A percentile compares a stretch with the other conserved stretches of the same genome.
Evolutionary conservation across 192 early-diverging fungal genomes (phyloP).

Genomic region (Dimargaris xerosporica): DNA sequence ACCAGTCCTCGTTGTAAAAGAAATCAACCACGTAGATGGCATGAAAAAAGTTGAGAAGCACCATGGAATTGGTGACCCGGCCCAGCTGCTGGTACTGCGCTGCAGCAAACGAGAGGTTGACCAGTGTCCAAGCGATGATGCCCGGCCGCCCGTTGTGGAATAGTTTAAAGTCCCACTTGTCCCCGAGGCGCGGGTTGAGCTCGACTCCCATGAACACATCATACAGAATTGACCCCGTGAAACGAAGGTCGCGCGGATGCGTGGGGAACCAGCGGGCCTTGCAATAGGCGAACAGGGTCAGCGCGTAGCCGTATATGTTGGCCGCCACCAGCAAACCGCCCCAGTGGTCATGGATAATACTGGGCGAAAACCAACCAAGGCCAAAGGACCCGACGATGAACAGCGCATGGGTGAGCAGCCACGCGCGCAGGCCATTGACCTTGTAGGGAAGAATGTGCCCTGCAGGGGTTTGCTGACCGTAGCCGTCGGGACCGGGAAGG

Average conservation of each 20-base stretch:
- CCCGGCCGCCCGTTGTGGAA: conserved; percentile 74
- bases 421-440: conserved; percentile 62
- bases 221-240: conserved; percentile 54
- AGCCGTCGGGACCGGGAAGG: conserved; percentile 51
- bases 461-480: conserved; percentile 65
- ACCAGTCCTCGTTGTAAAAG: conserved; percentile 76
- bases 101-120: conserved; percentile 58
- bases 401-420: conserved; percentile 49
- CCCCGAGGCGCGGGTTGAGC: conserved; percentile 63
- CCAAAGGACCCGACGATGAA: conserved; percentile 45
- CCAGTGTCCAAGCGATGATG: conserved; percentile 74
- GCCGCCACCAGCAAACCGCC: conserved; percentile 50
- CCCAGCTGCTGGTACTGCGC: conserved; percentile 61
- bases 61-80: conserved; percentile 67
- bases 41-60: conserved; percentile 57
- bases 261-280: conserved; percentile 58
- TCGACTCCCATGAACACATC: conserved; percentile 71
- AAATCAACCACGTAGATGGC: conserved; percentile 63
- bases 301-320: conserved; percentile 61
- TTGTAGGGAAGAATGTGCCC: conserved; percentile 56
- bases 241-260: conserved; percentile 62
- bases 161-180: conserved; percentile 66
- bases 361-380: conserved; percentile 41
- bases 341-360: conserved; percentile 65
- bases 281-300: conserved; percentile 51